Evolutionary conservation across 2,329 filamentous ascomycete genomes (phyloP), one percentile per base, ranked within the genome.

Genomic region (Paraconiothyrium brasiliense): DNA sequence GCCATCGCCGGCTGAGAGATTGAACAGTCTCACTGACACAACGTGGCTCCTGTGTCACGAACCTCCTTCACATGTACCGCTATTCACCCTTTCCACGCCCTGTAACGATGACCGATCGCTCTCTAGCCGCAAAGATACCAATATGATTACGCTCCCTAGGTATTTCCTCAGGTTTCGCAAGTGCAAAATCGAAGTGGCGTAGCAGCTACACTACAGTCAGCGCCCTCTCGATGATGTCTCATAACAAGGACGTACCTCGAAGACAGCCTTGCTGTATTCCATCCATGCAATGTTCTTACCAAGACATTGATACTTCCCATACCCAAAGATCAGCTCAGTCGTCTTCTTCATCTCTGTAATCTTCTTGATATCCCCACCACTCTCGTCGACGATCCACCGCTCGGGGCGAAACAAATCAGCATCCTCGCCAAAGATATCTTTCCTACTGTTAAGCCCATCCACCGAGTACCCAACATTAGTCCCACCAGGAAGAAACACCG

Each of bases 371-470:
- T 65, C 55, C 14, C 16, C 44, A 6, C 61, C 32, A 32, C 64
- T 57, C 14, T 67, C 67, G 6, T 71, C 57, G 11, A 68, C 48
- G 2, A 84, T 66, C 82, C 83, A 85, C 9, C 83, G 73, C 67
- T 84, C 83, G 0, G 83, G 84, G 3, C 80, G 74, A 67, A 84
- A 85, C 6, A 71, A 61, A 14, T 81, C 77, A 0, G 78, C 78
- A 60, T 85, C 83, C 1, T 67, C 61, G 7, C 71, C 74, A 22
- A 72, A 77, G 4, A 75, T 62, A 1, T 61, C 61, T 54, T 63
- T 70, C 58, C 69, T 66, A 37, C 62, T 66, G 14, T 72, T 61
- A 6, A 76, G 50, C 2, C 65, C 64, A 58, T 62, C 63, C 2
- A 63, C 70, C 22, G 61, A 69, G 58, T 75, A 75, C 30, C 70